Evolutionary conservation across 768 basidiomycete genomes (phyloP), one percentile per base, ranked within the genome.

Genomic region (Tulasnella sp.): DNA sequence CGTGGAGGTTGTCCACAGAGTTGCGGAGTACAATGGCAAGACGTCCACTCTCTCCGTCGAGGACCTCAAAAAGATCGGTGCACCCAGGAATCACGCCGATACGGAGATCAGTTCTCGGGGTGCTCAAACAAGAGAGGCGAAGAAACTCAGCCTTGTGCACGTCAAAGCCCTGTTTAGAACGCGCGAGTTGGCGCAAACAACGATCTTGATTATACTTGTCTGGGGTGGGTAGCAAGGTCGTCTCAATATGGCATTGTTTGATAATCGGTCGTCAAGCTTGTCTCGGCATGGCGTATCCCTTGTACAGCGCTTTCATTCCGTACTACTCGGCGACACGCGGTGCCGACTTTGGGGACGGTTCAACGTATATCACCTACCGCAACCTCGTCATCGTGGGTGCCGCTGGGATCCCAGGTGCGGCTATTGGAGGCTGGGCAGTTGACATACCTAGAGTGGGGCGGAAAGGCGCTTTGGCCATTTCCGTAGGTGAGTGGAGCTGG

Each of bases 351-450:
- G 43, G 43, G 9, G 43, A 46, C 21, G 43, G 43, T 9, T 12
- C 60, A 17, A 63, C 63, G 17, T 62, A 66, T 53, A 66, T 63
- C 51, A 64, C 63, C 8, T 67, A 67, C 54, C 58, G 64, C 5
- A 65, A 65, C 39, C 52, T 80, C 76, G 79, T 81, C 12, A 85
- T 87, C 57, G 66, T 86, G 29, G 81, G 79, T 55, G 71, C 77
- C 0, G 73, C 81, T 27, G 83, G 84, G 9, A 73, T 87, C 4
- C 84, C 84, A 0, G 82, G 83, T 0, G 81, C 84, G 0, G 72
- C 86, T 23, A 66, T 86, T 6, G 82, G 84, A 0, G 86, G 84
- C 0, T 81, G 78, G 71, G 71, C 80, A 36, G 83, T 87, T 35
- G 83, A 86, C 60, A 62, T 78, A 19, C 82, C 78, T 0, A 68